Evolutionary conservation across 2,329 filamentous ascomycete genomes (phyloP).

Genomic region (Cladophialophora psammophila): DNA sequence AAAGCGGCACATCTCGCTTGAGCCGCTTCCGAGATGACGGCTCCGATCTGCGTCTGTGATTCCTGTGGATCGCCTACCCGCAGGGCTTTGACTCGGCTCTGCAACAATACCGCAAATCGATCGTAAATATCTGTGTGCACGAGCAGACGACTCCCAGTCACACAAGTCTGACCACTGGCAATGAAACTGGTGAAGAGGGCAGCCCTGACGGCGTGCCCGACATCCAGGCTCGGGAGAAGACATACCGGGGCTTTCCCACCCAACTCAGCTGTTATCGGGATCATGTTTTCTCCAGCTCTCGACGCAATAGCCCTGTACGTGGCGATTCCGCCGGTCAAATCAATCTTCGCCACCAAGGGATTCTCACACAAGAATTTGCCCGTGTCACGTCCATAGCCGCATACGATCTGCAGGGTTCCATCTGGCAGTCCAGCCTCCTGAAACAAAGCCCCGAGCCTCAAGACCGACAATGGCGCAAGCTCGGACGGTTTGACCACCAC

Average conservation of each 20-base stretch:
- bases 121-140: constrained; percentile 57
- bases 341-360: constrained; percentile 38
- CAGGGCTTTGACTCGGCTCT: constrained; percentile 58
- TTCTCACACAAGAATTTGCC: constrained; percentile 59
- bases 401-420: constrained; percentile 56
- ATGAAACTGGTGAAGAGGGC: constrained; percentile 56
- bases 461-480: constrained; percentile 52
- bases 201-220: constrained; percentile 40
- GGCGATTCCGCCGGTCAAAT: constrained; percentile 40
- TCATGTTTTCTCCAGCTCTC: constrained; percentile 35
- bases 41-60: constrained; percentile 67
- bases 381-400: constrained; percentile 61
- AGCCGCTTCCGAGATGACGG: constrained; percentile 60
- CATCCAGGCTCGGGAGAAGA: constrained; percentile 39
- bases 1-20: constrained; percentile 54
- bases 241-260: constrained; percentile 43
- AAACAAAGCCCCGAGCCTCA: constrained; percentile 51
- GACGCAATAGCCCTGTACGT: constrained; percentile 41
- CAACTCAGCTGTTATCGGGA: constrained; percentile 41
- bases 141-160: constrained; percentile 63
- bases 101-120: constrained; percentile 50
- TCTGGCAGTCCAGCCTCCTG: constrained; percentile 53
- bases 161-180: constrained; percentile 64
- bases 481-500: constrained; percentile 52
- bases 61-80: constrained; percentile 67